Evolutionary conservation across 2,329 filamentous ascomycete species (phyloP).

Genomic region (Neonectria punicea): DNA sequence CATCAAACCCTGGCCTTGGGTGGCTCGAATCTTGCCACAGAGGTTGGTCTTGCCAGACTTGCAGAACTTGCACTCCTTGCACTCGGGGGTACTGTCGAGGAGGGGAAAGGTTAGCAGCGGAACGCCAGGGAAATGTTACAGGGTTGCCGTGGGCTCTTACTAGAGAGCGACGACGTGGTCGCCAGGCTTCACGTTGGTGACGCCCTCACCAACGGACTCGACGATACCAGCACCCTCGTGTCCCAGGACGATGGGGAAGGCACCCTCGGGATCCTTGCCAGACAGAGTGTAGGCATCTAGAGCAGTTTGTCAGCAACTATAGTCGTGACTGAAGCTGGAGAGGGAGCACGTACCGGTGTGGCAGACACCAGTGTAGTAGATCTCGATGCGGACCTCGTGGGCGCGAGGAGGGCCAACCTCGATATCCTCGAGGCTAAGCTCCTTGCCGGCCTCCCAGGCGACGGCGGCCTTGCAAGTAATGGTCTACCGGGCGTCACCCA

Average conservation of each 20-base stretch:
- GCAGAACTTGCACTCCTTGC: conserved; percentile 99
- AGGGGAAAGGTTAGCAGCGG: conserved; percentile 21
- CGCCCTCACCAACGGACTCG: conserved; percentile 93
- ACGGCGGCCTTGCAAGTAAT: conserved; percentile 98
- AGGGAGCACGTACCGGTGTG: conserved; percentile 78
- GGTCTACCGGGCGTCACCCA: conserved; percentile 65
- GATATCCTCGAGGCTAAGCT: conserved; percentile 88
- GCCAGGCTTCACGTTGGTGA: conserved; percentile 92
- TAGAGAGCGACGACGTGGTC: conserved; percentile 93
- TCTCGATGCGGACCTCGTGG: conserved; percentile 95
- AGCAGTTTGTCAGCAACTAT: conserved; percentile 26
- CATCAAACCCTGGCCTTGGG: conserved; percentile 96
- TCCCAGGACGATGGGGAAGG: conserved; percentile 88
- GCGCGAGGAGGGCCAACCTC: conserved; percentile 91
- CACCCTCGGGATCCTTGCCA: conserved; percentile 96
- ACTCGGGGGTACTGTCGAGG: conserved; percentile 84
- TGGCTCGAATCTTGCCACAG: conserved; percentile 97
- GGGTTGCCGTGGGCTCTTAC: conserved; percentile 57
- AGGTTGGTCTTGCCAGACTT: conserved; percentile 99
- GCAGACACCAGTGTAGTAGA: conserved; percentile 98
- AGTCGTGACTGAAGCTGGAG: conserved; percentile 4
- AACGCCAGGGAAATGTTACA: background rate
- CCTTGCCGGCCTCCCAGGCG: conserved; percentile 95
- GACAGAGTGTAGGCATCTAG: conserved; percentile 92
- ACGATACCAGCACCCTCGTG: conserved; percentile 93